phyloP scores from a whole-genome alignment of 345 rosid genomes.

The Citrus inodora region DNA sequence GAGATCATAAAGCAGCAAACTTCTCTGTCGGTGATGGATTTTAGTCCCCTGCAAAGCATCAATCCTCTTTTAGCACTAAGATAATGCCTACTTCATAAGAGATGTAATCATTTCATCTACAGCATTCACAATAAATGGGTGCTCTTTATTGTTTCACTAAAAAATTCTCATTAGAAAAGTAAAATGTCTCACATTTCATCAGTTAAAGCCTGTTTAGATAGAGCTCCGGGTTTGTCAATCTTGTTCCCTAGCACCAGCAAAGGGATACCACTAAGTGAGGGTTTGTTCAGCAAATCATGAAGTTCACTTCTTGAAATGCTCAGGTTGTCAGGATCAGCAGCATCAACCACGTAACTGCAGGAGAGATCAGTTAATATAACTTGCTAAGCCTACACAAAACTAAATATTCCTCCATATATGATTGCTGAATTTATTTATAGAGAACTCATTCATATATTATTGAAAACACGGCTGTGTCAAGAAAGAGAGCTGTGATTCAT shows the following conservation, averaged over 20 bases:
- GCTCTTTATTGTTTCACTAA: not conserved
- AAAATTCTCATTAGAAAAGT: not conserved
- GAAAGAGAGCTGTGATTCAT: not conserved
- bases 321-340: slow-evolving; percentile 82
- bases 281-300: slow-evolving; percentile 76
- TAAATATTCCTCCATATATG: too few species aligned
- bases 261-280: slow-evolving; percentile 81
- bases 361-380: slow-evolving; percentile 1
- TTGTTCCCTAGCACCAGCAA: slow-evolving; percentile 86
- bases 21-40: slow-evolving; percentile 71
- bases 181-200: slow-evolving; percentile 66
- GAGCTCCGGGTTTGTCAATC: slow-evolving; percentile 84
- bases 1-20: slow-evolving; percentile 95
- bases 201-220: slow-evolving; percentile 73
- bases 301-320: slow-evolving; percentile 82
- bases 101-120: not conserved
- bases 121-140: not conserved
- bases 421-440: not conserved
- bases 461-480: not conserved
- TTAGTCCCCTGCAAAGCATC: slow-evolving; percentile 52
- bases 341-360: slow-evolving; percentile 80
- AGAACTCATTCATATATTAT: not conserved
- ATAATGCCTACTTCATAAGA: not conserved
- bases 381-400: not conserved
- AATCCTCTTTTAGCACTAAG: not conserved